Conservation (phyloP, 179 eudicot species). For the Drosera spatulata region DNA sequence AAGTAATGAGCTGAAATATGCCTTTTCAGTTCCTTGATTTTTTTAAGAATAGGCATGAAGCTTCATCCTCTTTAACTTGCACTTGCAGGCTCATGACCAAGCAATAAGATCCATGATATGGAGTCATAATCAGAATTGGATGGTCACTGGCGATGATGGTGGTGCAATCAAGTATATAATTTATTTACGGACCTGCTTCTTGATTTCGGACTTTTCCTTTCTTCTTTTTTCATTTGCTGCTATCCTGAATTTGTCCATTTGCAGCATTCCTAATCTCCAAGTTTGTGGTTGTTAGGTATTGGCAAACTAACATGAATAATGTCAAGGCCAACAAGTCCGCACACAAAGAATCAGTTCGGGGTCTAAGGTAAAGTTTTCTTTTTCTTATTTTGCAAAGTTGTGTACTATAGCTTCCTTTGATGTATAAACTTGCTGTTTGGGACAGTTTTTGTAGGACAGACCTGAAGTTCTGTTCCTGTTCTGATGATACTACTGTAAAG, state of each 20-base stretch:
- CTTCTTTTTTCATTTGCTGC: too few species aligned
- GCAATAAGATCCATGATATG: conserved; percentile 97
- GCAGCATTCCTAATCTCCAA: background rate
- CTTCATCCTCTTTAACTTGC: background rate
- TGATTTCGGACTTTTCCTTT: background rate
- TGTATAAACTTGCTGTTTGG: conserved; percentile 7
- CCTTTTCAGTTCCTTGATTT: too few species aligned
- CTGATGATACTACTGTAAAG: conserved; percentile 94
- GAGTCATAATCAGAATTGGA: conserved; percentile 99
- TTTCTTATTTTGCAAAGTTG: background rate
- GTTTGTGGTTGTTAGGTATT: conserved; percentile 43
- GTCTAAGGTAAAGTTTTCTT: conserved; percentile 44
- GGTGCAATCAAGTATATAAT: conserved; percentile 69
- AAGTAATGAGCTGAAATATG: conserved; percentile 29
- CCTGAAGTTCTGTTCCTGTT: conserved; percentile 92
- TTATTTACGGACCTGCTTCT: background rate
- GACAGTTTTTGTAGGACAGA: conserved; percentile 95
- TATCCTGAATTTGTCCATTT: background rate
- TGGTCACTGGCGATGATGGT: conserved; percentile 99
- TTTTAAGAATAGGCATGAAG: too few species aligned
- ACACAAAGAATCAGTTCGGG: conserved; percentile 94
- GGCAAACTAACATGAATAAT: conserved; percentile 99
- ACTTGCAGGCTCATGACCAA: conserved; percentile 90
- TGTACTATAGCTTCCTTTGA: conserved; percentile 1
- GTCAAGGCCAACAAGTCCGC: conserved; percentile 90